A percentile compares a stretch with the other conserved stretches of the same genome.
Conservation (phyloP, 805 yeast genomes). For the Millerago galiae region DNA sequence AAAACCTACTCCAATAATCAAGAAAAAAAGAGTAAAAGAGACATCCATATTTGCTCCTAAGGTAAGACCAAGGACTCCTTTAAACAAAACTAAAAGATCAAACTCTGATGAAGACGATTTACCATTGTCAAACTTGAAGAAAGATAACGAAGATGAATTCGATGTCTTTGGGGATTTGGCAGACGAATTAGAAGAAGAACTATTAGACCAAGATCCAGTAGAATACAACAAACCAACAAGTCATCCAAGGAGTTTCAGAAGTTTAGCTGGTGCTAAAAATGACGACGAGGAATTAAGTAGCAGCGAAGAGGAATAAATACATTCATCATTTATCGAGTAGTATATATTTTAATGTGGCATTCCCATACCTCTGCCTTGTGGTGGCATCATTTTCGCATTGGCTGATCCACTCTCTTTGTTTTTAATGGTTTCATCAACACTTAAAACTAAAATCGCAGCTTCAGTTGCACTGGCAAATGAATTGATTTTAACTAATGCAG, state of each 20-base stretch:
- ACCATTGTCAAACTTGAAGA: not conserved
- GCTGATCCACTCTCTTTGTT: conserved; percentile 59
- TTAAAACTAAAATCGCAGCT: conserved; percentile 86
- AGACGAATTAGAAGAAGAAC: conserved; percentile 22
- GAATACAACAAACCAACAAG: not conserved
- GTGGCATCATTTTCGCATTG: conserved; percentile 42
- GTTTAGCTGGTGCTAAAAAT: conserved; percentile 15
- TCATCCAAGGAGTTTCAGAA: conserved; percentile 21
- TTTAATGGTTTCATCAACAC: conserved; percentile 93
- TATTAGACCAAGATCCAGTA: not conserved
- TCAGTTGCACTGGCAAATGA: conserved; percentile 96
- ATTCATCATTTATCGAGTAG: too few relatives aligned
- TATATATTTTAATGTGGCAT: conserved; percentile 35
- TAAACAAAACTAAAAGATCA: conserved; percentile 9
- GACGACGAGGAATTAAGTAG: conserved; percentile 22
- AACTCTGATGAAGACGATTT: not conserved
- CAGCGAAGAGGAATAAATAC: conserved; percentile 22
- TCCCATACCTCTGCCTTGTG: conserved; percentile 66
- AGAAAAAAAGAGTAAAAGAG: conserved; percentile 13
- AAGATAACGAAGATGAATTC: conserved; percentile 4
- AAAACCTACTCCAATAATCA: not conserved
- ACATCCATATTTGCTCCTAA: conserved; percentile 23
- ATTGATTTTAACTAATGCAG: conserved; percentile 86
- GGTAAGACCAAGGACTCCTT: conserved; percentile 15
- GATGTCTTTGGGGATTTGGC: conserved; percentile 19